Evolutionary conservation across 2,329 filamentous ascomycete genomes (phyloP).

Genomic region (Gyromitra esculenta): DNA sequence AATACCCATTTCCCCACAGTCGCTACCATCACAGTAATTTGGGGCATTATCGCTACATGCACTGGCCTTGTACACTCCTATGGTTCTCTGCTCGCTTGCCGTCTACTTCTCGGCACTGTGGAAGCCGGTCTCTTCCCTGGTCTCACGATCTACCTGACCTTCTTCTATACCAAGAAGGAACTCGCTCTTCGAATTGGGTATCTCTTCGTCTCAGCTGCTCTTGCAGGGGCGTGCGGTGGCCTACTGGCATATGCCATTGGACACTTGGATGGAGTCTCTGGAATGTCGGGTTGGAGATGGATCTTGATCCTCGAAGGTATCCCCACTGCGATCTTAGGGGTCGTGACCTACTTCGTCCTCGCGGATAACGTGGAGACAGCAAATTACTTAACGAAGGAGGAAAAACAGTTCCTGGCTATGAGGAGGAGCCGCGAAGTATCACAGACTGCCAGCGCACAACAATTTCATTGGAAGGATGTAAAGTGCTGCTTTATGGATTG

Average conservation of each 20-base stretch:
- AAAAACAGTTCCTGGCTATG: conserved; percentile 67
- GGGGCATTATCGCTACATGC: conserved; percentile 74
- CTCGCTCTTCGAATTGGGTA: conserved; percentile 77
- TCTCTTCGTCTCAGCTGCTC: conserved; percentile 75
- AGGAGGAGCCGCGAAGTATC: conserved; percentile 57
- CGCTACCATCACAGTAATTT: conserved; percentile 69
- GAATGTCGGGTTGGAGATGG: conserved; percentile 75
- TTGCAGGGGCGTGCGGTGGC: conserved; percentile 77
- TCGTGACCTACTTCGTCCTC: conserved; percentile 68
- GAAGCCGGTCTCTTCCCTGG: conserved; percentile 78
- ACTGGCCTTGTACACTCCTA: conserved; percentile 75
- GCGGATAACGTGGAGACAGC: conserved; percentile 74
- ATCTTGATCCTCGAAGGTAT: conserved; percentile 72
- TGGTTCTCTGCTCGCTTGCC: conserved; percentile 72
- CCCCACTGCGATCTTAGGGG: conserved; percentile 67
- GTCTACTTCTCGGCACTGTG: conserved; percentile 73
- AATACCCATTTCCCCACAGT: conserved; percentile 60
- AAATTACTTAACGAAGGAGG: conserved; percentile 69
- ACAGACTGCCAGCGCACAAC: conserved; percentile 58
- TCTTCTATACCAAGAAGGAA: conserved; percentile 79
- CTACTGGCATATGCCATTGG: conserved; percentile 78
- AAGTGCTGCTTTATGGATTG: conserved; percentile 75
- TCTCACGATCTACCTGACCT: conserved; percentile 74
- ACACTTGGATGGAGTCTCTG: conserved; percentile 73
- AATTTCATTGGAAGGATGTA: conserved; percentile 68